Evolutionary conservation across 768 basidiomycete species (phyloP).

Genomic region (Auricularia cornea): DNA sequence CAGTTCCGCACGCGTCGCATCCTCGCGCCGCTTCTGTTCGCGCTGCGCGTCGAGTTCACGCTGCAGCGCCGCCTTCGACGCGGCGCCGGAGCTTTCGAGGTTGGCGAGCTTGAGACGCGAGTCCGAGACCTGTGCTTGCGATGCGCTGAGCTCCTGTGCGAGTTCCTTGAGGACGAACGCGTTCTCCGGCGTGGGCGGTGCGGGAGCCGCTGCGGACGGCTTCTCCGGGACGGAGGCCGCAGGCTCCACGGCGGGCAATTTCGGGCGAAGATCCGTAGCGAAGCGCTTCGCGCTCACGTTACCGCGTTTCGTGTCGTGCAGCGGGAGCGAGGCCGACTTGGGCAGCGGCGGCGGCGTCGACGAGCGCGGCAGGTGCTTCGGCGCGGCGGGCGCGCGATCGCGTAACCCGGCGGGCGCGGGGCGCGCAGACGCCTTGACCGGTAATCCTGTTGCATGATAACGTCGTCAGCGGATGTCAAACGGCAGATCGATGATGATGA

Average conservation of each 20-base stretch:
- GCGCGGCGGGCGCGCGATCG: background rate
- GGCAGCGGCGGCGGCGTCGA: slow-evolving; percentile 78
- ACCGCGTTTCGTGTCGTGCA: slow-evolving; percentile 49
- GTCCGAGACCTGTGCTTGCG: slow-evolving; percentile 56
- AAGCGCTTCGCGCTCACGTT: background rate
- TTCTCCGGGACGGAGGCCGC: background rate
- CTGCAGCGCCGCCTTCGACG: slow-evolving; percentile 60
- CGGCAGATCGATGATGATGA: too few relatives aligned
- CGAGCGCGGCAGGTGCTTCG: slow-evolving; percentile 34
- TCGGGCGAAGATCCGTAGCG: slow-evolving; percentile 15
- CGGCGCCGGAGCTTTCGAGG: slow-evolving; percentile 44
- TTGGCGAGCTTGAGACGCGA: slow-evolving; percentile 63
- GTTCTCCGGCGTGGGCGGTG: slow-evolving; percentile 39
- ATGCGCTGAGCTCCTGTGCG: slow-evolving; percentile 58
- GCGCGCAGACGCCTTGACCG: background rate
- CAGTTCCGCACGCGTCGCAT: slow-evolving; percentile 64
- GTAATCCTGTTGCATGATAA: background rate
- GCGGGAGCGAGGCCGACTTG: slow-evolving; percentile 69
- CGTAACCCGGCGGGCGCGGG: background rate
- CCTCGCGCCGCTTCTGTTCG: slow-evolving; percentile 73
- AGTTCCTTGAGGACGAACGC: slow-evolving; percentile 67
- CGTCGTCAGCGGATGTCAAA: too few relatives aligned
- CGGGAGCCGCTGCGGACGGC: slow-evolving; percentile 14
- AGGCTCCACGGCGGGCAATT: background rate
- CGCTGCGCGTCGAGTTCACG: slow-evolving; percentile 65